Percentiles rank a stretch among this genome's conserved stretches.
These are phyloP conservation scores for Globisporangium nodosum DNA, from an alignment of 352 stramenopile species.

Conservation along the genomic window DNA sequence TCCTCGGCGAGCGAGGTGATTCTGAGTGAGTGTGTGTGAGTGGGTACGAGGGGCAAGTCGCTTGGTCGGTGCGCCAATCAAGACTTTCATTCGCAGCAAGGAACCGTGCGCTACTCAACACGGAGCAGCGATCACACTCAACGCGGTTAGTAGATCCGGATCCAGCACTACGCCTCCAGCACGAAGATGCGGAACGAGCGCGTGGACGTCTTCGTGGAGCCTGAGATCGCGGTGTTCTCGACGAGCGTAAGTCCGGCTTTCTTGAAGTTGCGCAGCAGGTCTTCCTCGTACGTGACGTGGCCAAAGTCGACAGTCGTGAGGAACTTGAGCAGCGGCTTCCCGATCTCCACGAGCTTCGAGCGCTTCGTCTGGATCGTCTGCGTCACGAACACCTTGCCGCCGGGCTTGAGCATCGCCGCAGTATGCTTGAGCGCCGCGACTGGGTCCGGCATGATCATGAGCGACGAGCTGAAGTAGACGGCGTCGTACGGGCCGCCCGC, in stretches of 20 bases:
- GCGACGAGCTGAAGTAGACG: constrained; percentile 90
- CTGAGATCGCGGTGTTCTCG: constrained; percentile 56
- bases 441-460: constrained; percentile 90
- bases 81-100: no score
- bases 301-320: constrained; percentile 93
- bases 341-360: constrained; percentile 56
- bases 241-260: constrained; percentile 47
- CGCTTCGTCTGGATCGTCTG: constrained; percentile 88
- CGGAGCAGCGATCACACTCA: not conserved
- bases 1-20: no score
- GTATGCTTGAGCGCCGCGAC: constrained; percentile 72
- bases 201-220: constrained; percentile 44
- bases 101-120: not conserved
- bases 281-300: constrained; percentile 77
- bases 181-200: constrained; percentile 67
- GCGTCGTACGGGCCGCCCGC: constrained; percentile 71
- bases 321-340: constrained; percentile 91
- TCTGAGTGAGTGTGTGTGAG: not conserved
- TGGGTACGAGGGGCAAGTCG: not conserved
- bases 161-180: constrained; percentile 28
- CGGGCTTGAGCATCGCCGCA: constrained; percentile 50
- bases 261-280: constrained; percentile 64
- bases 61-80: not conserved
- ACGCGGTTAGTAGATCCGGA: no score
- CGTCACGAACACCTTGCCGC: constrained; percentile 55